A percentile compares a stretch with the other conserved stretches of the same genome.
Evolutionary conservation across 2,329 filamentous ascomycete species (phyloP).

Genomic region (Pyricularia pennisetigena): DNA sequence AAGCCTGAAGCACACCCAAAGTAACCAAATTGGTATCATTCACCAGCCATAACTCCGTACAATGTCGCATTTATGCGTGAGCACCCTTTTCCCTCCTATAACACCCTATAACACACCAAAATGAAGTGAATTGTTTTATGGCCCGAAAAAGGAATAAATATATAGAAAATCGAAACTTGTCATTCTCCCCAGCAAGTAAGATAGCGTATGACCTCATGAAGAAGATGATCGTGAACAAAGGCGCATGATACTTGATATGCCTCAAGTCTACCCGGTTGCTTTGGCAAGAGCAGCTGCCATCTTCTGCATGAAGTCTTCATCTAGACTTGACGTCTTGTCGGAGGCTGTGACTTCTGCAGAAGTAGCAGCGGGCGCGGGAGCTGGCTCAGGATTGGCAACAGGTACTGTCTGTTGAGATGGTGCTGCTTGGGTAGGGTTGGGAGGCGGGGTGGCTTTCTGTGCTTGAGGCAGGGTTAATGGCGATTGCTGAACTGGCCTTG

Average conservation of each 20-base stretch:
- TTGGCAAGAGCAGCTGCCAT: not conserved
- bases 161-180: not conserved
- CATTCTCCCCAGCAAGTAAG: not conserved
- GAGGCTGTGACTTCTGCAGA: not conserved
- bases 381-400: not conserved
- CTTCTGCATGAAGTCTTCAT: slow-evolving; percentile 1
- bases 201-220: not conserved
- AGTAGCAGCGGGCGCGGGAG: not conserved
- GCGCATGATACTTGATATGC: not conserved
- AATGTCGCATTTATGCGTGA: not conserved
- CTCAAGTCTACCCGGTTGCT: not conserved
- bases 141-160: not conserved
- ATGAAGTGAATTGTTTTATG: not conserved
- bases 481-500: not conserved
- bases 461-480: not conserved
- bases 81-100: not conserved
- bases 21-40: slow-evolving; percentile 1
- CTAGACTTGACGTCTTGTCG: not conserved
- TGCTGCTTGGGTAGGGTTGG: not conserved
- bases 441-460: not conserved
- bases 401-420: not conserved
- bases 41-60: not conserved
- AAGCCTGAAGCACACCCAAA: not conserved
- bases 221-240: not conserved
- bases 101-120: not conserved